Conservation (phyloP, 768 basidiomycete genomes). For the Crucibulum laeve region DNA sequence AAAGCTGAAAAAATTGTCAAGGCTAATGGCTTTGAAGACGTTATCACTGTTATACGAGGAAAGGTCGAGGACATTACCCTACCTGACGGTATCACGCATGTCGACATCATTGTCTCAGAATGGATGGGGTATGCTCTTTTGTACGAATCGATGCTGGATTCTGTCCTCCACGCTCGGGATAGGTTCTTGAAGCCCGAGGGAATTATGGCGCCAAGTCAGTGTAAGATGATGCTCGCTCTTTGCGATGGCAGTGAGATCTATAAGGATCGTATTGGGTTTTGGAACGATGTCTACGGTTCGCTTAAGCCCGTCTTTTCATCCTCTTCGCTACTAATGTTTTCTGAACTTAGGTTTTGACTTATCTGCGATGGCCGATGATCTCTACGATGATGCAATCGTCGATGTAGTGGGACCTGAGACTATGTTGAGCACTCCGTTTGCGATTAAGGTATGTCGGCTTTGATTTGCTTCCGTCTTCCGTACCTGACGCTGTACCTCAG, state of each 20-base stretch:
- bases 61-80: constrained; percentile 87
- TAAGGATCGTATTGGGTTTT: constrained; percentile 84
- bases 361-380: constrained; percentile 69
- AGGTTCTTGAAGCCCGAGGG: constrained; percentile 75
- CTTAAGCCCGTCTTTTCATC: constrained; percentile 1
- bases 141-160: constrained; percentile 98
- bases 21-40: constrained; percentile 63
- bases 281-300: constrained; percentile 88
- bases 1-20: constrained; percentile 77
- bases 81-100: constrained; percentile 66
- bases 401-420: constrained; percentile 71
- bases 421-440: constrained; percentile 56
- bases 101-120: constrained; percentile 94
- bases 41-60: constrained; percentile 85
- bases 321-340: not conserved
- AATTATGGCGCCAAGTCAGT: constrained; percentile 89
- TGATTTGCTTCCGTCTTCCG: not conserved
- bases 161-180: constrained; percentile 85
- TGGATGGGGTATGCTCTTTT: constrained; percentile 96
- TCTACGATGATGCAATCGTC: constrained; percentile 80
- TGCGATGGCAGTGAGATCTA: constrained; percentile 72
- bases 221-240: constrained; percentile 77
- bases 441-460: constrained; percentile 55
- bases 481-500: constrained; percentile 28
- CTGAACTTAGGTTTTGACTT: constrained; percentile 74